Conservation (phyloP, 2,329 filamentous ascomycete genomes). For the Dryadomyces quercivorus region DNA sequence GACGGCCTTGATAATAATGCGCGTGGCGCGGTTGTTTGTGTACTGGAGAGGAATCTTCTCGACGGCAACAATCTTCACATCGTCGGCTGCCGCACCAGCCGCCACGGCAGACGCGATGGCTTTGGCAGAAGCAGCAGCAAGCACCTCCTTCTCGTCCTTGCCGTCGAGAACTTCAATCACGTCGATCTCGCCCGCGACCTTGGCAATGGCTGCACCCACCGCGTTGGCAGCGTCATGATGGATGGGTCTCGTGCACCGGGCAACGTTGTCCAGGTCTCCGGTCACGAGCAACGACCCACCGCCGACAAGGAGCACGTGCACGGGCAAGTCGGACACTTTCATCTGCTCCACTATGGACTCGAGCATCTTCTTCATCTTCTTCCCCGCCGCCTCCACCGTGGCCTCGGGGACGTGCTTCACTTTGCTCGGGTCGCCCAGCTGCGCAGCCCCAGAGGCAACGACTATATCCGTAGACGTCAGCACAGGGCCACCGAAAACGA, state of each 20-base stretch:
- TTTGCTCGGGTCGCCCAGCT: constrained; percentile 18
- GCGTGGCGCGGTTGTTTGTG: constrained; percentile 34
- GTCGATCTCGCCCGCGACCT: constrained; percentile 41
- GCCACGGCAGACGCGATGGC: constrained; percentile 31
- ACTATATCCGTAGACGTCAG: constrained; percentile 48
- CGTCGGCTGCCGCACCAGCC: constrained; percentile 30
- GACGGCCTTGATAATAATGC: constrained; percentile 45
- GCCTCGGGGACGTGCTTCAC: constrained; percentile 23
- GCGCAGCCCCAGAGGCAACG: constrained; percentile 12
- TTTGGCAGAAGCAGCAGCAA: constrained; percentile 25
- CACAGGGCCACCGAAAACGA: constrained; percentile 42
- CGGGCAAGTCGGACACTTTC: constrained; percentile 46
- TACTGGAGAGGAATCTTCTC: constrained; percentile 43
- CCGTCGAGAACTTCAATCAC: constrained; percentile 28
- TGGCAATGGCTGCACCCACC: constrained; percentile 49
- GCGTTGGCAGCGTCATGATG: constrained; percentile 52
- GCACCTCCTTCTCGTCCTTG: constrained; percentile 23
- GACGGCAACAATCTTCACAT: constrained; percentile 36
- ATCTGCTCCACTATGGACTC: constrained; percentile 46
- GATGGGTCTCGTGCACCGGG: constrained; percentile 39
- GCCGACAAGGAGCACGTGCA: constrained; percentile 49
- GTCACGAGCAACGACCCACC: constrained; percentile 49
- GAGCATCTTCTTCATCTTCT: constrained; percentile 35
- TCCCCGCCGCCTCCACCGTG: constrained; percentile 21
- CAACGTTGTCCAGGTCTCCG: constrained; percentile 38